Base-by-base conservation (phyloP, 495 filamentous ascomycete genomes). In the Penicillium mononematosum region DNA sequence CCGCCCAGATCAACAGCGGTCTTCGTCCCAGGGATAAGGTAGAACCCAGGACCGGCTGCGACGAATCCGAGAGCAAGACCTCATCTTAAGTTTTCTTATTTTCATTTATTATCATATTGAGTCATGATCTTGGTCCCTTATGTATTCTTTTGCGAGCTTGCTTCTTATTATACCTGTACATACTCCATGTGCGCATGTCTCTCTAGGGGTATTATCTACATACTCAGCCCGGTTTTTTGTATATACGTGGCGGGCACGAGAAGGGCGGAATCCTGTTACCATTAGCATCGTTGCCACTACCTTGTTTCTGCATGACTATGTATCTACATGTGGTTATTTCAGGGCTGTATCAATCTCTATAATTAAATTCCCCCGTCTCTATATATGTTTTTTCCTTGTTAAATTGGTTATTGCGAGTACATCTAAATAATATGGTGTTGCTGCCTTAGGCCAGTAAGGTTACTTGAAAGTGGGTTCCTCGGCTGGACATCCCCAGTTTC, bases 1-100 rank as follows among this genome's bases (percentile, higher is more conserved):
- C 84, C 48, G 86, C 86, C 4, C 78, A 82, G 62, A 79, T 80
- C 42, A 90, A 90, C 50, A 74, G 72, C 55, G 75, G 73, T 19
- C 42, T 69, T 31, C 67, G 66, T 36, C 42, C 39, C 14, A 31
- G 34, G 16, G 32, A 27, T 25, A 27, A 52, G 29, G 20, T 20
- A 5, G 41, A 55, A n/a, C 25, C 55, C 17, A 43, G 57, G 45
- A 55, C 61, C 9, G 51, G 49, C n/a, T 45, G 44, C 19, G 20
- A 56, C 14, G 45, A 36, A 36, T 20, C 58, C 22, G 55, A 61
- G 31, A 62, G 42, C 56, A 62, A 59, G 34, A 46, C 56, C 17
- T 42, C 6, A 3, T 39, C 45, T 24, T 45, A 45, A 44, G 39
- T 53, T 38, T 61, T 42, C 51, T 9, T 4, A 31, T 44, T 24